Evolutionary conservation across 2,329 filamentous ascomycete genomes (phyloP).

Genomic region (Ascosphaera apis): DNA sequence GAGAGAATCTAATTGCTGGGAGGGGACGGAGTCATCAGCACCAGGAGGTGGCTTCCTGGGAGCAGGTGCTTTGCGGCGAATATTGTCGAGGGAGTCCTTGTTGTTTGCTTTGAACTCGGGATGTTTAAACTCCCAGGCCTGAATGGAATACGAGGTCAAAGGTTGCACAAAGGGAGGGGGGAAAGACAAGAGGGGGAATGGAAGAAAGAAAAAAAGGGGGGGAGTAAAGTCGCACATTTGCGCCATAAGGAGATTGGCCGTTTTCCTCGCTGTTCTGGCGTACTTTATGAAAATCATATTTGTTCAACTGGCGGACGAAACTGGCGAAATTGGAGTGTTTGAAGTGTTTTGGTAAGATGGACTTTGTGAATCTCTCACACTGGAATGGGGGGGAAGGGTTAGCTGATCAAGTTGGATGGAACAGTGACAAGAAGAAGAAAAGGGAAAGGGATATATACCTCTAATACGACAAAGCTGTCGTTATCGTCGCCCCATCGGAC

Average conservation of each 20-base stretch:
- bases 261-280: conserved; percentile 73
- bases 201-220: conserved; percentile 1
- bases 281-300: conserved; percentile 98
- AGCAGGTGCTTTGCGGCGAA: conserved; percentile 80
- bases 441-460: too few species aligned
- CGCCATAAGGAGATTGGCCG: conserved; percentile 57
- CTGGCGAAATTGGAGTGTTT: conserved; percentile 98
- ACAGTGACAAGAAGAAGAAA: conserved; percentile 6
- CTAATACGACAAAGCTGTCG: conserved; percentile 88
- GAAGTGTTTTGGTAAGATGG: conserved; percentile 92
- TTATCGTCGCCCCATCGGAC: conserved; percentile 90
- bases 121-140: conserved; percentile 95
- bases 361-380: conserved; percentile 97
- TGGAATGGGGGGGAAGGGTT: conserved; percentile 16
- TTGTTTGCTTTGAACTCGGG: conserved; percentile 89
- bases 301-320: conserved; percentile 87
- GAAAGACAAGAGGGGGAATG: too few species aligned
- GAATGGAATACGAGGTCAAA: conserved; percentile 11
- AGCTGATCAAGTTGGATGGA: too few species aligned
- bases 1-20: conserved; percentile 71
- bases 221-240: conserved; percentile 35
- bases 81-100: conserved; percentile 91
- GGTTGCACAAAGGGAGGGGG: not conserved
- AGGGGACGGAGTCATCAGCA: conserved; percentile 54
- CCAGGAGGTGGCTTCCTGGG: conserved; percentile 48